Evolutionary conservation across 495 filamentous ascomycete genomes (phyloP), one percentile per base, ranked within the genome.

Genomic region (Haplographium delicatum): DNA sequence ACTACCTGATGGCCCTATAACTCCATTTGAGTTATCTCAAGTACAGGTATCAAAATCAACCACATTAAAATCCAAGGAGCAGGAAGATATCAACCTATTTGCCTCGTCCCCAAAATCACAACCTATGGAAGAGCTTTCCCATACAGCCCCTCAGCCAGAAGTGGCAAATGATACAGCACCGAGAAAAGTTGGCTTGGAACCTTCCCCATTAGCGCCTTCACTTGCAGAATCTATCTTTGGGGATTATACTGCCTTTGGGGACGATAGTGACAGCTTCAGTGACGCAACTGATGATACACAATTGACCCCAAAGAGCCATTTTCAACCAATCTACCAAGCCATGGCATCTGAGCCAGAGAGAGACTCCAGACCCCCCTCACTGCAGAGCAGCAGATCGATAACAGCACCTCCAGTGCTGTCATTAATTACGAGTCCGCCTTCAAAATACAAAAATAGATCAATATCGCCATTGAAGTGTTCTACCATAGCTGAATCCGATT

Each of bases 401-500:
- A 58, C 60, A 18, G 54, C 53, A 22, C 53, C 57, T 9, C 53
- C 70, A 3, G 62, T 66, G 6, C 50, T 68, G 7, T 61, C 63
- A 20, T 34, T 69, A 6, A 45, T 63, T 15, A 63, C 64, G 8
- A 64, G 61, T 13, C 56, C 66, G 22, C 64, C 63, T 16, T 63
- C 67, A 2, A 63, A 58, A 35, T 46, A 48, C 4, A 53, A 50
- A 23, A 45, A 19, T 5, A 56, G 43, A 23, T 37, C 46, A 22
- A 57, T 25, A 46, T 65, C 42, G 28, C 55, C 30, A 18, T 44
- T 35, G 44, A 33, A 50, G 55, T 57, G 18, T 51, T 62, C 30
- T 65, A 70, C 24, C 57, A 63, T 37, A 45, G 58, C 38, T 62
- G 58, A 45, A 69, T 68, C 5, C 56, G 54, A 46, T 62, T 69